Evolutionary conservation across 768 basidiomycete genomes (phyloP), one percentile per base, ranked within the genome.

Genomic region (Amanita jacksonii): DNA sequence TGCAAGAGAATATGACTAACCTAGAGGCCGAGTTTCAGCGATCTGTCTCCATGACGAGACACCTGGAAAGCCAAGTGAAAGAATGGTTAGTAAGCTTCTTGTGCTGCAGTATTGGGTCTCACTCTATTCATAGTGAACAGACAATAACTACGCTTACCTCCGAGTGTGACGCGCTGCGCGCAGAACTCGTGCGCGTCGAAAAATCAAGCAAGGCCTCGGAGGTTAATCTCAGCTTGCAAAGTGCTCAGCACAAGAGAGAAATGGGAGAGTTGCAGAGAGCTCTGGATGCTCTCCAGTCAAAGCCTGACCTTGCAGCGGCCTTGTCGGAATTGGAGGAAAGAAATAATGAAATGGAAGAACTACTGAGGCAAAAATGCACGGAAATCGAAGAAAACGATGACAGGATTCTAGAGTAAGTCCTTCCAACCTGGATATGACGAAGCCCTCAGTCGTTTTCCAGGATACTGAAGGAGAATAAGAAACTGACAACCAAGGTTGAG

Each of bases 371-470:
- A 33, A 89, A 87, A 59, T 84, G 80, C 48, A 59, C 68, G 10
- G 86, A 89, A 62, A 85, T 89, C 45, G 86, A 89, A 55, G 84
- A 82, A 52, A 85, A 89, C 45, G 86, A 90, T 52, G 87, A 90
- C 55, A 76, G 76, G 27, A 76, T 79, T 41, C 74, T 89, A 48
- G 82, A 81, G 86, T 89, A 62, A 52, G 81, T 68, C 12, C 24
- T 13, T 49, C 50, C 22, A 8, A 30, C 20, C 34, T n/a, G 7
- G 18, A 13, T 16, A 49, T 20, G 15, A 10, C 32, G n/a, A 23
- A 23, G 45, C 12, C 37, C 43, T 38, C 49, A 45, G 12, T 50
- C n/a, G 35, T 23, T 28, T 25, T 41, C 16, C 52, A 89, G 86
- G 52, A 75, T 85, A 58, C 57, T 85, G 49, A 88, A 86, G 60